These are phyloP conservation scores for Colletotrichum navitas DNA, from an alignment of 2,329 filamentous ascomycete species.

Conservation along the genomic window DNA sequence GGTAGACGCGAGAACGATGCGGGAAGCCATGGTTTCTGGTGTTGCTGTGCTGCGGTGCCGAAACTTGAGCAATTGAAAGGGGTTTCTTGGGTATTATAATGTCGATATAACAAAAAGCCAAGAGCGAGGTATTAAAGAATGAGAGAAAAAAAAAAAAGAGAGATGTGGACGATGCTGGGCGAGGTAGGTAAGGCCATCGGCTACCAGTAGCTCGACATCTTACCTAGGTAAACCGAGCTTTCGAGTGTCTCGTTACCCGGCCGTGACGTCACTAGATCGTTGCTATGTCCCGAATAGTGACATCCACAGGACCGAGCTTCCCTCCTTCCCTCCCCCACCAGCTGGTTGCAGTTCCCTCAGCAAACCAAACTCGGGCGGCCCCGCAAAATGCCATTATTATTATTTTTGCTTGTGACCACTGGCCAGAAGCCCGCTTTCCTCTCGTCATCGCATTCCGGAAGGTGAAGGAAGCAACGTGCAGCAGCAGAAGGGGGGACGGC, in stretches of 20 bases:
- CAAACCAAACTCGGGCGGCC: neutral
- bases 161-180: neutral
- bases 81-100: neutral
- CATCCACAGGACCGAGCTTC: constrained; percentile 24
- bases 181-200: neutral
- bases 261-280: constrained; percentile 29
- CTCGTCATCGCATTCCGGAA: neutral
- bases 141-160: neutral
- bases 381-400: constrained; percentile 10
- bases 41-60: neutral
- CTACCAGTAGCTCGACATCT: neutral
- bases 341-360: constrained; percentile 3
- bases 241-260: constrained; percentile 23
- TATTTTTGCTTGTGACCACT: neutral
- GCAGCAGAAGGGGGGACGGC: neutral
- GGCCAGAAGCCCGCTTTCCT: constrained; percentile 4
- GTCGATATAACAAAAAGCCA: neutral
- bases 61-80: too few species aligned
- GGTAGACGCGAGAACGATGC: constrained; percentile 46
- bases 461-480: neutral
- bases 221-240: constrained; percentile 16
- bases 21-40: constrained; percentile 49
- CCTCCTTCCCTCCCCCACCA: neutral
- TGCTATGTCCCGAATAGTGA: constrained; percentile 16
- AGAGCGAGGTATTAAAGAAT: neutral